Base-by-base conservation (phyloP, 805 yeast genomes). In the Barnettozyma salicaria region DNA sequence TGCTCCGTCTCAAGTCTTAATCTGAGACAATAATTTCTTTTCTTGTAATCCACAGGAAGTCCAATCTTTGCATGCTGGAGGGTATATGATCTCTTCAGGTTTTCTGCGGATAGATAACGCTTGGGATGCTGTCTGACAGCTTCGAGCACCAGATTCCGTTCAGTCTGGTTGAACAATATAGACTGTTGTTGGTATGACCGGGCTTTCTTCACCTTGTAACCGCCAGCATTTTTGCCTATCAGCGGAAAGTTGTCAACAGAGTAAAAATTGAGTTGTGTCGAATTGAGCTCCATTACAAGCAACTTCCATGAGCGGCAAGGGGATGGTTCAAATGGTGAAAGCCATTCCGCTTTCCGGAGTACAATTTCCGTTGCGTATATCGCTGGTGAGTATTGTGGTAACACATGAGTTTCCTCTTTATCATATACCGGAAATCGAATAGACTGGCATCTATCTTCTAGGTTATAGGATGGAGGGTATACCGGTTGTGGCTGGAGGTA, bases 11-110 rank as follows among this genome's bases (percentile, higher is more conserved):
- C 97, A 25, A 81, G 72, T 16, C 98, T 72, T 13, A 90, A 48
- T 34, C 98, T 64, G 27, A 88, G 58, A 5, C 80, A 85, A 52
- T 77, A 72, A 13, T 74, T 68, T 45, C 72, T 73, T 56, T 87
- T 86, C 40, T 70, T 72, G 59, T 87, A 87, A 59, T 90, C 98
- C 2, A 76, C 67, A 0, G 97, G 96, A 11, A 87, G 64, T 0
- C 98, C 98, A 30, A 85, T 61, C 49, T 71, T 78, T 10, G 92
- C 89, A 60, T 80, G 79, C 59, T 92, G 97, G 26, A 90, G 66
- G 2, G 96, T 78, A 58, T 76, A 89, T 0, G 87, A 74, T 44
- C 79, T 68, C n/a, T 72, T 48, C 21, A 82, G 55, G 34, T 58
- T 68, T 1, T 32, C 14, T 1, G 41, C 28, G 1, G 40, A 37